Evolutionary conservation across 371 early-diverging fungal species (phyloP).

Genomic region (Choanephora cucurbitarum): DNA sequence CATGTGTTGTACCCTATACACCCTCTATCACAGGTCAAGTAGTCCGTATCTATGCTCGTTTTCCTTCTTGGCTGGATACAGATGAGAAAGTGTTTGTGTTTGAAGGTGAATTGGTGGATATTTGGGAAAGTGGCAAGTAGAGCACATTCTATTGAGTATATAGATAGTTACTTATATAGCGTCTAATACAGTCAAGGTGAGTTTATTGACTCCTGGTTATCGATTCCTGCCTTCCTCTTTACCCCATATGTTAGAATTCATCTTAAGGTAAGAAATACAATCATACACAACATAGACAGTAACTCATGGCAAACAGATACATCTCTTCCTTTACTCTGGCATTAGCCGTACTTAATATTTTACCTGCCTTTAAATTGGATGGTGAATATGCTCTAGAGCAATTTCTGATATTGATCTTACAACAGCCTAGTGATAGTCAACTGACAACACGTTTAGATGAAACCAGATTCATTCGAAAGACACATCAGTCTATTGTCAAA

Average conservation of each 20-base stretch:
- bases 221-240: slow-evolving; percentile 60
- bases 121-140: slow-evolving; percentile 60
- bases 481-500: slow-evolving; percentile 30
- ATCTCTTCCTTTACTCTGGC: slow-evolving; percentile 78
- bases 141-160: too few species aligned
- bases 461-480: slow-evolving; percentile 22
- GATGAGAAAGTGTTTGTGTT: slow-evolving; percentile 46
- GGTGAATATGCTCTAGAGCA: slow-evolving; percentile 69
- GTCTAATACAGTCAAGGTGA: slow-evolving; percentile 69
- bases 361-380: slow-evolving; percentile 78
- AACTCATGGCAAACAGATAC: too few species aligned
- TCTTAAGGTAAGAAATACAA: slow-evolving; percentile 58
- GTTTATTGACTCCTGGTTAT: slow-evolving; percentile 55
- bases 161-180: too few species aligned
- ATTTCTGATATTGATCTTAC: slow-evolving; percentile 31
- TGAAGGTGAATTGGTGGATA: slow-evolving; percentile 63
- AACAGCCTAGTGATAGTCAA: slow-evolving; percentile 14
- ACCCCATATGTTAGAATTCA: slow-evolving; percentile 58
- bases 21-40: slow-evolving; percentile 56
- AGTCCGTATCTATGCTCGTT: slow-evolving; percentile 52
- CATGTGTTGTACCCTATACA: slow-evolving; percentile 64
- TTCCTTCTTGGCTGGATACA: slow-evolving; percentile 43
- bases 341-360: slow-evolving; percentile 74
- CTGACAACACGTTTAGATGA: slow-evolving; percentile 24
- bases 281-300: too few species aligned